Evolutionary conservation across 179 eudicot genomes (phyloP), one percentile per base, ranked within the genome.

Genomic region (Beta lomatogona): DNA sequence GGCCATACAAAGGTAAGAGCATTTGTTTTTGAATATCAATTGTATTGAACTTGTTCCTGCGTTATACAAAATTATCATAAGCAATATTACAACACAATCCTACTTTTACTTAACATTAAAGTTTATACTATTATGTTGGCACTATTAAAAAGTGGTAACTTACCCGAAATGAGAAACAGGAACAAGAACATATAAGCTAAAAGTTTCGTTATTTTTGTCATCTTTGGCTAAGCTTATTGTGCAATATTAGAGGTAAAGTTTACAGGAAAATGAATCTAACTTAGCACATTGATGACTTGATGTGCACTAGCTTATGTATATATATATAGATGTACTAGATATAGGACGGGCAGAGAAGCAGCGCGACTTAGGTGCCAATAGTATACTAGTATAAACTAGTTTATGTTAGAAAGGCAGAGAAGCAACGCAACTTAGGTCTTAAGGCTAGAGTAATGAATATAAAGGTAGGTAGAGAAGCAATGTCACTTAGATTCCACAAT

Each of bases 1-100:
- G 91, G 91, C 89, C 91, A 88, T 21, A 90, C 87, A 36, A 75
- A 75, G 63, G 82, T 72, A 80, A 0, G 86, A 80, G 54, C 92
- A 90, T 5, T 84, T 85, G 85, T 90, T 90, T 48, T 50, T 78
- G 11, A 90, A 59, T 9, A 81, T 86, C 63, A 88, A 82, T 69
- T 72, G 65, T 80, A 54, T 67, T 60, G 83, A 73, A 9, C 5
- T 73, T 55, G 71, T 48, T 13, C 85, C 82, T 83, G 65, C 28
- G 13, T 14, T 45, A 44, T 54, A 45, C 3, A 45, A 69, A 0
- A 71, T 36, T 5, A 9, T 48, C n/a, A n/a, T n/a, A n/a, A n/a
- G n/a, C n/a, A n/a, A n/a, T n/a, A n/a, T n/a, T 3, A 3, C 0
- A 4, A 4, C 9, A 48, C 1, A 1, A 48, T 48, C 52, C 6